These are phyloP conservation scores for Rhizopus sp. DNA, from an alignment of 371 early-diverging fungal species.

Conservation along the genomic window DNA sequence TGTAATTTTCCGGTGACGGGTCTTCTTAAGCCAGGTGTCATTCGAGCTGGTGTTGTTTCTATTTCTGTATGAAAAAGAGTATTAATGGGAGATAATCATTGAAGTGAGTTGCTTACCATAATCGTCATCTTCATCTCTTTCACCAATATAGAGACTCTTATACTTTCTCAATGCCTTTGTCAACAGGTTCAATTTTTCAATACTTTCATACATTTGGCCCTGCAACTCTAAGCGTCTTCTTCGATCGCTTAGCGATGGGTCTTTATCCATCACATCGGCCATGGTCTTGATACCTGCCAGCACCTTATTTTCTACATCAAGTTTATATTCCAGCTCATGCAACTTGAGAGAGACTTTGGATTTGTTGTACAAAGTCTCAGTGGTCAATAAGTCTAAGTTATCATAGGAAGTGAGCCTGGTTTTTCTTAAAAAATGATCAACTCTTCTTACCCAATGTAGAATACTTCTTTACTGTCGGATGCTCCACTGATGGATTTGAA, in stretches of 20 bases:
- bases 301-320: conserved; percentile 90
- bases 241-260: conserved; percentile 46
- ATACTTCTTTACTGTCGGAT: conserved; percentile 32
- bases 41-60: conserved; percentile 52
- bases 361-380: conserved; percentile 74
- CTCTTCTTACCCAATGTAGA: conserved; percentile 42
- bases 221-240: conserved; percentile 65
- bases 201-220: conserved; percentile 74
- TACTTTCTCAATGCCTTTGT: conserved; percentile 84
- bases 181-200: conserved; percentile 80
- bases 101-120: conserved; percentile 27
- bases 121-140: conserved; percentile 62
- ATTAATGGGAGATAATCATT: background rate
- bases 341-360: conserved; percentile 88
- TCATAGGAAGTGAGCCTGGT: no score
- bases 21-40: conserved; percentile 71
- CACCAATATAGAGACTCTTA: conserved; percentile 77
- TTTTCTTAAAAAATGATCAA: no score
- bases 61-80: conserved; percentile 25
- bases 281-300: conserved; percentile 73
- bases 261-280: conserved; percentile 53
- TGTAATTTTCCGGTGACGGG: conserved; percentile 77
- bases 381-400: conserved; percentile 65
- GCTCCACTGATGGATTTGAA: conserved; percentile 18
- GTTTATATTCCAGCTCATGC: conserved; percentile 83